These are phyloP conservation scores for Exophiala calicioides DNA, from an alignment of 2,329 filamentous ascomycete species.

Conservation along the genomic window DNA sequence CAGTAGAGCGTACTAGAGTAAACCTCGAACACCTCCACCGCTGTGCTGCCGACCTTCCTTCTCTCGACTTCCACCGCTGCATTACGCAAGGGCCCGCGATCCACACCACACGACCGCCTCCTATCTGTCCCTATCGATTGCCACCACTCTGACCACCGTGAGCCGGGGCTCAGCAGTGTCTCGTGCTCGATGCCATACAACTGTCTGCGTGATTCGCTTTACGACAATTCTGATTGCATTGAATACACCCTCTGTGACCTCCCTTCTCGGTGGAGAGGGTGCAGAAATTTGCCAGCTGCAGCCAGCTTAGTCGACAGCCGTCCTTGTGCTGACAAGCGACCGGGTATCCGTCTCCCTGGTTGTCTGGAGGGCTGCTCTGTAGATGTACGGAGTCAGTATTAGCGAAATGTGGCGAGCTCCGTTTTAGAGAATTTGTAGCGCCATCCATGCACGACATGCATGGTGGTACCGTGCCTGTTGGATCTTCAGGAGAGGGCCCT, in stretches of 20 bases:
- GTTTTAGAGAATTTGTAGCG: conserved; percentile 10
- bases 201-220: conserved; percentile 9
- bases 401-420: conserved; percentile 6
- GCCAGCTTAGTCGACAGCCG: no score
- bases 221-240: conserved; percentile 1
- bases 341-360: neutral
- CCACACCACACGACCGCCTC: conserved; percentile 9
- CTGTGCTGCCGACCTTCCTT: neutral
- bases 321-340: no score
- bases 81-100: conserved; percentile 3
- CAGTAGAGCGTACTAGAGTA: no score
- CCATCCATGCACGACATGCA: conserved; percentile 18
- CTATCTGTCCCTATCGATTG: conserved; percentile 21
- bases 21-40: neutral
- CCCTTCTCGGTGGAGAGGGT: no score
- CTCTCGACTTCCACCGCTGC: neutral
- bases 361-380: no score
- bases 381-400: no score
- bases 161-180: conserved; percentile 8
- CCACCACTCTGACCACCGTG: neutral
- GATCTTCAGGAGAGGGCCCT: conserved; percentile 19
- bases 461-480: neutral
- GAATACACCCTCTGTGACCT: no score
- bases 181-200: conserved; percentile 15
- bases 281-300: no score